Percentiles rank a stretch among this genome's conserved stretches.
Evolutionary conservation across 208 protist genomes (phyloP).

Genomic region (Naegleria gruberi): DNA sequence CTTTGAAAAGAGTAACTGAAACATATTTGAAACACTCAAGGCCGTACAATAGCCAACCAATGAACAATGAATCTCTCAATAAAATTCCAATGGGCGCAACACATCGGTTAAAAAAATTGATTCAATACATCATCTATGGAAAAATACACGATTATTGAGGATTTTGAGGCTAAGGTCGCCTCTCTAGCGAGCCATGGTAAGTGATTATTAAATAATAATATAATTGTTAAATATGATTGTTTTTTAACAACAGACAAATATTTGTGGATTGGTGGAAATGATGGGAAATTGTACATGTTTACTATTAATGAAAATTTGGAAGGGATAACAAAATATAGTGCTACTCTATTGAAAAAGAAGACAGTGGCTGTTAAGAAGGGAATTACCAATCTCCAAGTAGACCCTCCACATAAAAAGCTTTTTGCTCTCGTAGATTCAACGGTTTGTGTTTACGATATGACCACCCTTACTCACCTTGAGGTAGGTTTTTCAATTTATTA

Average conservation of each 20-base stretch:
- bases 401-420: slow-evolving; percentile 3
- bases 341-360: not conserved
- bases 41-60: too few species aligned
- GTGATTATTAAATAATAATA: not conserved
- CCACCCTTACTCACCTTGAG: not conserved
- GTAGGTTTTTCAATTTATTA: not conserved
- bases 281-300: not conserved
- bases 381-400: not conserved
- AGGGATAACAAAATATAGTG: not conserved
- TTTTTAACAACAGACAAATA: not conserved
- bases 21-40: too few species aligned
- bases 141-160: not conserved
- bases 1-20: too few species aligned
- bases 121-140: too few species aligned
- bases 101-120: too few species aligned
- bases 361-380: not conserved
- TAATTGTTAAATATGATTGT: not conserved
- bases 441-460: not conserved
- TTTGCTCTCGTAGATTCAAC: not conserved
- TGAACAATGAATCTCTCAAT: too few species aligned
- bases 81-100: too few species aligned
- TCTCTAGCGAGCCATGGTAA: not conserved
- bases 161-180: not conserved
- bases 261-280: not conserved
- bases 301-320: not conserved